Base-by-base conservation (phyloP, 768 basidiomycete genomes). In the Leccinum ochraceum region DNA sequence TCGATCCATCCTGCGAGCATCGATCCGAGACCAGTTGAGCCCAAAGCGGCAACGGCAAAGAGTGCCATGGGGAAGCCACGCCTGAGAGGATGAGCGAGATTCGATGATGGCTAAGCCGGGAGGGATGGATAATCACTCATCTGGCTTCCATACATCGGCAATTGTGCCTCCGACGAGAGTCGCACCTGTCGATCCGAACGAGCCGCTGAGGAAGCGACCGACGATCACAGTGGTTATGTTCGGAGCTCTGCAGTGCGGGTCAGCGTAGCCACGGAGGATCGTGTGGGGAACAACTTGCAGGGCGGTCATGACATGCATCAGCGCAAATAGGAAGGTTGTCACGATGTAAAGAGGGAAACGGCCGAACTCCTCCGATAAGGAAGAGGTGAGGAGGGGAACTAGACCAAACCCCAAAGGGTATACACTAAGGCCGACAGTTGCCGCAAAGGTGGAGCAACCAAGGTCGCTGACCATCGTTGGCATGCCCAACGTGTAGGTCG, bases 11-110 rank as follows among this genome's bases (percentile, higher is more conserved):
- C 87, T 24, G 85, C 83, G 3, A 81, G 68, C 1, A 89, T 68
- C 0, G 90, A 86, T 3, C 86, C 91, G 1, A 92, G 37, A 1
- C 86, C 89, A 0, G 82, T 84, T 0, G 84, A 86, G 2, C 80
- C 81, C 10, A 92, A 67, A 0, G 86, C 88, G 0, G 79, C 75
- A 5, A 86, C 65, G 0, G 89, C 78, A 70, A 92, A 95, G 1
- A 89, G 68, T 0, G 88, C 78, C 90, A 94, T 93, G 0, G 91
- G 91, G 1, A 88, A 66, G 1, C 90, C 90, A 4, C 92, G 89
- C 53, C 89, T 91, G 59, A 7, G 16, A 48, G 24, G n/a, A 37
- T 71, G 26, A 69, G 70, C 7, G 9, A 44, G 11, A 17, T 44
- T 30, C 36, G 7, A 51, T 49, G 26, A 51, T 48, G 26, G 28